Conservation (phyloP, 2,329 filamentous ascomycete genomes). For the Penicillium concentricum region DNA sequence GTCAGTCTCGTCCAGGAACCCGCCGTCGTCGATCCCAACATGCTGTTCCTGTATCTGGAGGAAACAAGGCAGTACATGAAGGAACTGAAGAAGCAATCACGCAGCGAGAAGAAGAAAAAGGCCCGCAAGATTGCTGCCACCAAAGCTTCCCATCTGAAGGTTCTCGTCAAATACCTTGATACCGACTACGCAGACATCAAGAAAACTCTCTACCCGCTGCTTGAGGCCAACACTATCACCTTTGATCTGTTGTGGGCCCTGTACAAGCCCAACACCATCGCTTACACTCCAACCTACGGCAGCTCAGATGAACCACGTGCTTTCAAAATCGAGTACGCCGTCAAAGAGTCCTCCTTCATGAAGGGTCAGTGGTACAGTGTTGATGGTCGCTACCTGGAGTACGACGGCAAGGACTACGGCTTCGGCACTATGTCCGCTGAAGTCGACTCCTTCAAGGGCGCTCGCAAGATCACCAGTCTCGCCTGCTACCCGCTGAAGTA, state of each 20-base stretch:
- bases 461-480: conserved; percentile 77
- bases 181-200: conserved; percentile 77
- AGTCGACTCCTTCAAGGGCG: conserved; percentile 73
- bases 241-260: conserved; percentile 87
- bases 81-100: conserved; percentile 63
- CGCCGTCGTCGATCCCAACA: conserved; percentile 69
- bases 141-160: conserved; percentile 58
- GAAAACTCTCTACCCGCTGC: conserved; percentile 75
- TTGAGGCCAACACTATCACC: conserved; percentile 79
- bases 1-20: conserved; percentile 78
- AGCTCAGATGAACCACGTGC: conserved; percentile 72
- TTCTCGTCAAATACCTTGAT: conserved; percentile 74
- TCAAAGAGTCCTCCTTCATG: conserved; percentile 67
- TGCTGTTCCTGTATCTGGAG: conserved; percentile 74
- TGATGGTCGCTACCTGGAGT: conserved; percentile 75
- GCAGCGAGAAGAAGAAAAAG: conserved; percentile 54
- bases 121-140: conserved; percentile 35
- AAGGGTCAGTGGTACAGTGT: conserved; percentile 74
- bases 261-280: conserved; percentile 82
- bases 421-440: conserved; percentile 69
- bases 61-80: conserved; percentile 67
- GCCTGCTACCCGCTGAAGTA: conserved; percentile 75
- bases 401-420: conserved; percentile 82
- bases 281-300: conserved; percentile 74
- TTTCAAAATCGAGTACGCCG: conserved; percentile 76